Base-by-base conservation (phyloP, 208 protist genomes). In the Wallacemonas collosoma region DNA sequence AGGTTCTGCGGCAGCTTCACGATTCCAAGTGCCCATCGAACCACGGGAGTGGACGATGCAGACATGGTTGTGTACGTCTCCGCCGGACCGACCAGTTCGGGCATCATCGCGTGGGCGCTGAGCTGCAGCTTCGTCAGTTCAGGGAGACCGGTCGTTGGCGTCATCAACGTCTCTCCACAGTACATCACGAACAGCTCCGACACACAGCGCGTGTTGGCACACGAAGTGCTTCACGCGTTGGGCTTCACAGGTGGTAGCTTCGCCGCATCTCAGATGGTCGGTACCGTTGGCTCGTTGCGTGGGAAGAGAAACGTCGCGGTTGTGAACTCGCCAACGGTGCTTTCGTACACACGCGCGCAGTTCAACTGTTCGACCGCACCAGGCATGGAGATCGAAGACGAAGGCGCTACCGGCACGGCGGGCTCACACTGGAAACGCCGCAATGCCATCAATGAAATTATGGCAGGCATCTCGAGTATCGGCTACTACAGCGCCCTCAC, bases 221-320 rank as follows among this genome's bases (percentile, higher is more conserved):
- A 94, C 44, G 88, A 92, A 64, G 45, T 90, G 2, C 71, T 87
- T 9, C 88, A 94, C 76, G 83, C 83, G 6, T 58, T 93, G 17
- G 88, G 88, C 0, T 80, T 84, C 53, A 51, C 39, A 38, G 9
- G 17, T 2, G 48, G 68, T 39, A 69, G 39, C 3, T 71, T 82
- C 38, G 11, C 38, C 7, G 47, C 50, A 45, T 43, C 63, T 2
- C 56, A 61, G 0, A 74, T 82, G 67, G 26, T 74, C 1, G 36
- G 8, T 12, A 62, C 61, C 5, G 53, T 68, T 26, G 11, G 9
- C 17, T 38, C 55, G 1, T 12, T 76, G 15, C 73, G 73, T 35
- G 67, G 71, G 1, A 83, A 76, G 72, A 15, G 47, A 26, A 1
- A 41, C 12, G 14, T 43, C 36, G 3, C 5, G 3, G 56, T 71